Evolutionary conservation across 164 flowering plant genomes (phyloP).

Genomic region (Chimonanthus praecox): DNA sequence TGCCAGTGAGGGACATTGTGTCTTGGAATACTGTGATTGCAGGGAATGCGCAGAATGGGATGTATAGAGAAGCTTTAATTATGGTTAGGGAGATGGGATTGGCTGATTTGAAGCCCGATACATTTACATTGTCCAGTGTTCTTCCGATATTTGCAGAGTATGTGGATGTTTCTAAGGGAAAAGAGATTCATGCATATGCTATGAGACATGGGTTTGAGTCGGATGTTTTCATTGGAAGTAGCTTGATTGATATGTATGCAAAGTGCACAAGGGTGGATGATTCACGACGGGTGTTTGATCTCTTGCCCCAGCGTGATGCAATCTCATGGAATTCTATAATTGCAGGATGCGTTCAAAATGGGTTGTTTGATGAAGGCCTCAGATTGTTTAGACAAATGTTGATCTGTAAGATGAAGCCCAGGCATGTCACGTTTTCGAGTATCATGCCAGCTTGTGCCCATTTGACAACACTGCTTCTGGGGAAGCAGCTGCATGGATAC

Average conservation of each 20-base stretch:
- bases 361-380: constrained; percentile 67
- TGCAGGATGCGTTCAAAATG: constrained; percentile 86
- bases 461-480: constrained; percentile 65
- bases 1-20: constrained; percentile 69
- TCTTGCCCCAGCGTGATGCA: constrained; percentile 48
- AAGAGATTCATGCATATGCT: constrained; percentile 79
- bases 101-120: constrained; percentile 61
- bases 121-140: constrained; percentile 66
- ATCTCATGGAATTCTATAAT: constrained; percentile 83
- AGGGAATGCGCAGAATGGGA: constrained; percentile 64
- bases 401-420: constrained; percentile 49
- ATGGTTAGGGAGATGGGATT: constrained; percentile 70
- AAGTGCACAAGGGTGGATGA: constrained; percentile 58
- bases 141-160: constrained; percentile 72
- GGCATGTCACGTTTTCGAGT: constrained; percentile 61
- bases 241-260: constrained; percentile 91
- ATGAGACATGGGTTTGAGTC: constrained; percentile 54
- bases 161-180: constrained; percentile 61
- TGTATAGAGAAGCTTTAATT: constrained; percentile 51
- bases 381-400: constrained; percentile 65
- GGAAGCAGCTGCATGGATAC: constrained; percentile 81
- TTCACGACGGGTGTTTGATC: constrained; percentile 45
- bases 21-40: constrained; percentile 87
- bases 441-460: constrained; percentile 88
- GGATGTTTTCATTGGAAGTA: constrained; percentile 65